Evolutionary conservation across 192 early-diverging fungal species (phyloP), one percentile per base, ranked within the genome.

Genomic region (Globomyces pollinis-pini): DNA sequence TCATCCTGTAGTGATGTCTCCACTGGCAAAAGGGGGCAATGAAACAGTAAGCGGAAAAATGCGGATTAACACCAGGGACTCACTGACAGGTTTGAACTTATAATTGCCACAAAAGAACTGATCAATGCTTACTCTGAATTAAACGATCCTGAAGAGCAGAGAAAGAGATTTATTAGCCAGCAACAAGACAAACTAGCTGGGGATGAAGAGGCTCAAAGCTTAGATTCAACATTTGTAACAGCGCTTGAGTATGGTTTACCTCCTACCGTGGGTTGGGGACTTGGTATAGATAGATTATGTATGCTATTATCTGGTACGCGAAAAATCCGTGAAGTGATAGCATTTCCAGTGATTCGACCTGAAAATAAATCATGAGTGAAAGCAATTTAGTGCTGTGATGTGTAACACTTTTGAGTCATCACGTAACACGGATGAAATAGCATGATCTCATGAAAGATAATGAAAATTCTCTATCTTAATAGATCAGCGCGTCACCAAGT

Each of bases 41-140:
- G 61, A 45, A n/a, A n/a, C n/a, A n/a, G n/a, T n/a, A n/a, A n/a
- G n/a, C n/a, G n/a, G n/a, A n/a, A n/a, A n/a, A n/a, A 45, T 0
- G 0, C 12, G 56, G 18, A 43, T 31, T 57, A n/a, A 16, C 1
- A 5, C 30, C 5, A 36, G 60, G 50, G 39, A 5, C 72, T 80
- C 8, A 71, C 86, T 1, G 84, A 77, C 4, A 75, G 91, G 12
- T 90, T 91, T 53, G 91, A 94, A 67, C 70, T 91, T 29, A 90
- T 90, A 76, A 78, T 90, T 41, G 80, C 70, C 2, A 74, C 74
- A 31, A 84, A 83, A 38, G 91, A 94, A 62, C 69, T 89, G 35
- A 82, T 87, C 26, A 94, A 94, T 61, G 88, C 88, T 0, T 94
- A 94, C 61, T 86, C 84, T 64, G 91, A 94, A 63, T 78, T 94